Evolutionary conservation across 768 basidiomycete genomes (phyloP), one percentile per base, ranked within the genome.

Genomic region (Lepiota brunneoincarnata): DNA sequence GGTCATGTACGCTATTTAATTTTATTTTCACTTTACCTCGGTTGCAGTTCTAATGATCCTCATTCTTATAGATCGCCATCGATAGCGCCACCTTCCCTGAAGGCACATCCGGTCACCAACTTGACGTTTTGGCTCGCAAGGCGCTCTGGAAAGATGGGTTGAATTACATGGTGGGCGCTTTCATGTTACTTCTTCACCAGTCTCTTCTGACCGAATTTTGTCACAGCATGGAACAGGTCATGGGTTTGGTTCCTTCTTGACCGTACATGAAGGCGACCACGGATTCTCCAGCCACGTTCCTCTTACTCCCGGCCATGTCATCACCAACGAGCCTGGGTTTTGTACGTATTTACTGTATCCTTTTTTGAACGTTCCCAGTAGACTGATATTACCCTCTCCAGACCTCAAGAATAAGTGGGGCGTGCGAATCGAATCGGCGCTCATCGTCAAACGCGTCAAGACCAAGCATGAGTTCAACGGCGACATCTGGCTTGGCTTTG

Each of bases 291-390:
- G 78, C 63, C 75, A 75, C 37, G 77, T 85, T 26, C 80, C 90
- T 2, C 78, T 98, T 28, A 75, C 79, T 20, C 83, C 84, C n/a
- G 97, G 97, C 10, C 86, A 97, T 68, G 84, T 95, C 61, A 84
- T 95, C 54, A 93, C 93, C 43, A 95, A 97, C 63, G 94, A 98
- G 70, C 96, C 94, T 43, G 94, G 93, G 0, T 95, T 85, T 70
- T 96, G 88, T 91, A 65, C 67, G 88, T 79, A 31, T 52, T 34
- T 40, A 23, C 54, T 58, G 39, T 37, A 26, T 51, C 28, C 20
- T 39, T 36, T 55, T 57, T 9, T 55, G 37, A 56, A 45, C 54
- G 14, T 35, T n/a, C n/a, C 28, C 34, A 35, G 23, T 44, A 34
- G 20, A 47, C 59, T 61, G 53, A 54, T 47, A 47, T 34, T 36